Base-by-base conservation (phyloP, 2,329 filamentous ascomycete genomes). In the Akanthomyces uredinophilus region DNA sequence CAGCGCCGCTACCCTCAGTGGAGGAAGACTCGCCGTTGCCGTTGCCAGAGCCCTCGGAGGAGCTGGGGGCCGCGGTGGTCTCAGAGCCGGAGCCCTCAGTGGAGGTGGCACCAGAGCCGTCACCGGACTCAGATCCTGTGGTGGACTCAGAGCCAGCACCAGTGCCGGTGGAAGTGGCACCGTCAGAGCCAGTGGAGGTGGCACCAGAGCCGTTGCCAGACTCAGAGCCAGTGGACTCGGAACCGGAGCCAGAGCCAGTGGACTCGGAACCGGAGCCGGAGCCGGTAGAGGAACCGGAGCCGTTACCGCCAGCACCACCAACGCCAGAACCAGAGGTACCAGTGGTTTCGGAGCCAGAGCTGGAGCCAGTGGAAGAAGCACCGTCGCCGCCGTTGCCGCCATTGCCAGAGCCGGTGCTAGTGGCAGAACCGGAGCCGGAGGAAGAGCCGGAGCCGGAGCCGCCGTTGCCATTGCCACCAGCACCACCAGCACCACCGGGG, bases 261-360 rank as follows among this genome's bases (percentile, higher is more conserved):
- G 64, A 61, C n/a, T n/a, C n/a, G 35, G 32, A 65, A 55, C 64
- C 64, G 58, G 44, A 55, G 62, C 64, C 62, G 32, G 64, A 58
- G 59, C 62, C 65, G 22, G 61, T 64, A 29, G 64, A 61, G 35
- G 32, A 65, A 55, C 64, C 64, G 58, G 44, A 55, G 62, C 64
- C 62, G 32, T 63, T 55, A 49, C 63, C 46, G 64, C 72, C 64
- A 64, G 67, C 68, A 60, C 65, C 66, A 22, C 51, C 63, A 35
- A 39, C 66, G 24, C 51, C 63, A 37, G 43, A 60, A 60, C 63
- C 67, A 67, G 70, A 53, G 61, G 67, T 58, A 64, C 68, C 53
- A 18, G n/a, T 52, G 27, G 29, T 13, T 1, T 29, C 44, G 32
- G 27, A 39, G 22, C 49, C 52, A 46, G 56, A 61, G 29, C 55